A percentile compares a stretch with the other conserved stretches of the same genome.
Evolutionary conservation across 495 filamentous ascomycete species (phyloP).

Genomic region (Penicillium mononematosum): DNA sequence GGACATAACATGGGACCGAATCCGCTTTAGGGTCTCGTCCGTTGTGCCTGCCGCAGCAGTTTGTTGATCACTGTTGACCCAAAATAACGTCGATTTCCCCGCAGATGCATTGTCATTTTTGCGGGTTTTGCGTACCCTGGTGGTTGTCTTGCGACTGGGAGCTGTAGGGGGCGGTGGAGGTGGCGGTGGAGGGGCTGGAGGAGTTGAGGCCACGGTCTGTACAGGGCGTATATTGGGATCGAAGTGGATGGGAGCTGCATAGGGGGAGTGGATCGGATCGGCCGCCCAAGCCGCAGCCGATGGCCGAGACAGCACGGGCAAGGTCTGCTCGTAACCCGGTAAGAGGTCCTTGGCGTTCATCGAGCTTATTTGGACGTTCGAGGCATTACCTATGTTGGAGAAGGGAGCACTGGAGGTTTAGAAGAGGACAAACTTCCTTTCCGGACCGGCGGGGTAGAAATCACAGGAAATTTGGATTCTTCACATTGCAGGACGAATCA

Average conservation of each 20-base stretch:
- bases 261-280: constrained; percentile 17
- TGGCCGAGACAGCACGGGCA: constrained; percentile 31
- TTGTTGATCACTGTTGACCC: constrained; percentile 46
- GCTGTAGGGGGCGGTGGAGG: neutral
- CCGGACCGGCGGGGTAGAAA: constrained; percentile 20
- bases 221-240: neutral
- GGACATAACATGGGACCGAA: constrained; percentile 53
- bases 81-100: constrained; percentile 46
- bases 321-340: constrained; percentile 25
- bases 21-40: constrained; percentile 49
- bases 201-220: neutral
- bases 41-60: constrained; percentile 41
- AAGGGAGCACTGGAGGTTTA: neutral
- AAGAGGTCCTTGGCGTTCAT: constrained; percentile 40
- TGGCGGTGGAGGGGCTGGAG: constrained; percentile 1
- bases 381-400: constrained; percentile 5
- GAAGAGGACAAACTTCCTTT: constrained; percentile 23
- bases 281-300: constrained; percentile 18
- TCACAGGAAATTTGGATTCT: constrained; percentile 10
- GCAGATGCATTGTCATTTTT: constrained; percentile 36
- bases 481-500: constrained; percentile 9
- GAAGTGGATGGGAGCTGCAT: constrained; percentile 4
- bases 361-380: constrained; percentile 19
- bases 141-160: constrained; percentile 27
- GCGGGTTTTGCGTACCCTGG: constrained; percentile 44